A percentile compares a stretch with the other conserved stretches of the same genome.
Evolutionary conservation across 495 filamentous ascomycete species (phyloP).

Genomic region (Aspergillus ostianus): DNA sequence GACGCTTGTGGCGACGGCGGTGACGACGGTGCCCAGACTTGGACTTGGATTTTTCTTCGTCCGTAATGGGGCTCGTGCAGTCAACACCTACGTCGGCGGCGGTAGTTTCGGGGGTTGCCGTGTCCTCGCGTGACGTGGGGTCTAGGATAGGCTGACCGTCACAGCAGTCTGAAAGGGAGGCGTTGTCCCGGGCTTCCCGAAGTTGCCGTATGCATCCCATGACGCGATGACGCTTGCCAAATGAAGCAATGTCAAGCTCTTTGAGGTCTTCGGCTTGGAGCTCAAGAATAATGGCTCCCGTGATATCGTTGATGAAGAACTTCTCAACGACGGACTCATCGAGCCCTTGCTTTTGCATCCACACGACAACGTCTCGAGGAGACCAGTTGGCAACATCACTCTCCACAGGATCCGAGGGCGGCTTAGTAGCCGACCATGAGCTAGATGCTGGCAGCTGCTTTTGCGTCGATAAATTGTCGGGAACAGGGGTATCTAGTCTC

Average conservation of each 20-base stretch:
- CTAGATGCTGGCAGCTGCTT: slow-evolving; percentile 13
- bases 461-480: slow-evolving; percentile 24
- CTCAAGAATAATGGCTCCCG: slow-evolving; percentile 74
- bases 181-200: slow-evolving; percentile 8
- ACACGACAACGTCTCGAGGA: slow-evolving; percentile 59
- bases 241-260: slow-evolving; percentile 86
- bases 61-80: slow-evolving; percentile 24
- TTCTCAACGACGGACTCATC: slow-evolving; percentile 71
- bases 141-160: slow-evolving; percentile 12
- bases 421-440: slow-evolving; percentile 35
- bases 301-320: slow-evolving; percentile 88
- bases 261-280: slow-evolving; percentile 87
- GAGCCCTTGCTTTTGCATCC: slow-evolving; percentile 72
- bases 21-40: slow-evolving; percentile 37
- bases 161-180: slow-evolving; percentile 7
- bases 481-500: slow-evolving; percentile 33
- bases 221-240: slow-evolving; percentile 83
- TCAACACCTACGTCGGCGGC: slow-evolving; percentile 8
- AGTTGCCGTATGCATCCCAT: slow-evolving; percentile 58
- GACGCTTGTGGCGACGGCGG: slow-evolving; percentile 36
- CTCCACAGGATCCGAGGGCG: slow-evolving; percentile 1
- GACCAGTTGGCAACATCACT: slow-evolving; percentile 30
- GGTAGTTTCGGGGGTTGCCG: slow-evolving; percentile 27
- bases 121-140: slow-evolving; percentile 13
- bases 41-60: slow-evolving; percentile 34